Evolutionary conservation across 768 basidiomycete species (phyloP).

Genomic region (Panaeolus cyanescens): DNA sequence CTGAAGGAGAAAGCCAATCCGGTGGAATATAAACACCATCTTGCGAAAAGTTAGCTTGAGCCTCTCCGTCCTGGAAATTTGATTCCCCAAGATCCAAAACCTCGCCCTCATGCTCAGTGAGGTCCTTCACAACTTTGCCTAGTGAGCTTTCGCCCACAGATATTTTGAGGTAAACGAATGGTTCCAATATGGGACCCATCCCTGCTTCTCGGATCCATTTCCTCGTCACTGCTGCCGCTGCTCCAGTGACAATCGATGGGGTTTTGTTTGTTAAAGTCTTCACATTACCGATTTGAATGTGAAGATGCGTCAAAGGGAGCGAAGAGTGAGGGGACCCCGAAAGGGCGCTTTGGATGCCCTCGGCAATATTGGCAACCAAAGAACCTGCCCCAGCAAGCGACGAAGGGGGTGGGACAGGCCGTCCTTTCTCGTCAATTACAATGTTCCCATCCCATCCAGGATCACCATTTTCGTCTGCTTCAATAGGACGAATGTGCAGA

Average conservation of each 20-base stretch:
- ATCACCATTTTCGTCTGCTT: slow-evolving; percentile 59
- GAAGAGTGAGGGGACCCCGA: slow-evolving; percentile 81
- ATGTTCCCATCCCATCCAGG: slow-evolving; percentile 78
- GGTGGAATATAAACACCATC: slow-evolving; percentile 80
- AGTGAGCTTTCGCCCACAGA: slow-evolving; percentile 66
- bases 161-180: slow-evolving; percentile 71
- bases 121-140: slow-evolving; percentile 79
- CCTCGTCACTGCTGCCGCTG: slow-evolving; percentile 64
- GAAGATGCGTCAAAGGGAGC: slow-evolving; percentile 65
- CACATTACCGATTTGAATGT: slow-evolving; percentile 53
- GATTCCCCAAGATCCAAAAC: slow-evolving; percentile 55
- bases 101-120: slow-evolving; percentile 85
- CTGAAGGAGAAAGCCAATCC: slow-evolving; percentile 74
- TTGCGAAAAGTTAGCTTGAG: slow-evolving; percentile 43
- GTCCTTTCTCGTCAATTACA: slow-evolving; percentile 57
- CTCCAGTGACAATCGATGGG: slow-evolving; percentile 62
- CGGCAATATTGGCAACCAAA: slow-evolving; percentile 51
- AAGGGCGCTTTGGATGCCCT: slow-evolving; percentile 70
- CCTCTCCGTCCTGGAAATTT: slow-evolving; percentile 37
- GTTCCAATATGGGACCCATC: slow-evolving; percentile 77
- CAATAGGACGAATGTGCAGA: slow-evolving; percentile 56
- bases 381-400: slow-evolving; percentile 45
- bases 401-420: slow-evolving; percentile 53
- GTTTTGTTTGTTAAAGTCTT: slow-evolving; percentile 42
- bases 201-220: slow-evolving; percentile 62